Percentiles rank a stretch among this genome's conserved stretches.
Evolutionary conservation across 331 rosid species (phyloP).

Genomic region (Spiraea crenata): DNA sequence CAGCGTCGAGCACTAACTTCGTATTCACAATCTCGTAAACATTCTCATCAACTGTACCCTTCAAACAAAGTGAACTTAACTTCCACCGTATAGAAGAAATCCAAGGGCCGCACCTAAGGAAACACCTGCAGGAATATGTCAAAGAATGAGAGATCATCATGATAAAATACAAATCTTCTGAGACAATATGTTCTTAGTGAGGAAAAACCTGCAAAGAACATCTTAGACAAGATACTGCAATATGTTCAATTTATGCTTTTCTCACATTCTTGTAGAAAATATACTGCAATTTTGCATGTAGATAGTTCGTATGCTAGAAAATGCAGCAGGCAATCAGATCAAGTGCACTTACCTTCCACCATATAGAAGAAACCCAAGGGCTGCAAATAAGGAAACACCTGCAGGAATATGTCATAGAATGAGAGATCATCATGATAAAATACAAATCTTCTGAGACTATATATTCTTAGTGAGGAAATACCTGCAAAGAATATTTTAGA

Average conservation of each 20-base stretch:
- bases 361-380: conserved; percentile 94
- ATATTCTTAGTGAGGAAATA: conserved; percentile 22
- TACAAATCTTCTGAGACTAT: background rate
- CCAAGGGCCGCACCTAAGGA: conserved; percentile 96
- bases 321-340: conserved; percentile 22
- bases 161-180: conserved; percentile 3
- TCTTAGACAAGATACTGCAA: conserved; percentile 50
- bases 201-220: conserved; percentile 85
- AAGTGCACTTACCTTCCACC: conserved; percentile 85
- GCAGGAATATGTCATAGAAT: conserved; percentile 28
- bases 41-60: no score
- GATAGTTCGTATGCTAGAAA: conserved; percentile 16
- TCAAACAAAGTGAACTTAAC: conserved; percentile 47
- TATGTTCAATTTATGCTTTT: background rate
- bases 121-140: conserved; percentile 56
- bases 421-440: conserved; percentile 16
- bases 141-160: conserved; percentile 16
- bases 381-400: conserved; percentile 94
- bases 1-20: no score
- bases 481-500: conserved; percentile 97
- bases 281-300: conserved; percentile 13
- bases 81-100: conserved; percentile 97
- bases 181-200: conserved; percentile 1
- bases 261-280: background rate
- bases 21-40: no score